phyloP scores from a whole-genome alignment of 768 basidiomycete species.

The Vishniacozyma victoriae region DNA sequence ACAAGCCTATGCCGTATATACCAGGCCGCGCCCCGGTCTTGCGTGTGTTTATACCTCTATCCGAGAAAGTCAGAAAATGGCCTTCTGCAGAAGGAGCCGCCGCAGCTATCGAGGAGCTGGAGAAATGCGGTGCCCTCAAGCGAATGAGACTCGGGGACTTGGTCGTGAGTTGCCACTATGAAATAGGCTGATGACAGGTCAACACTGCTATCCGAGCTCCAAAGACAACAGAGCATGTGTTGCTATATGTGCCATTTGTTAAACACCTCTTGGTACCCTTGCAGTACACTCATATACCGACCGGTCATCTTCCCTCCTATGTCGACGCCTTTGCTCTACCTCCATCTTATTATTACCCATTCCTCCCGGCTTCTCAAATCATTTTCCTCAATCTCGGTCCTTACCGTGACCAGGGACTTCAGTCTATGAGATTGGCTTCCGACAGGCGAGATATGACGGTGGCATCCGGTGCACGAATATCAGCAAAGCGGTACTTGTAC shows the following conservation, averaged over 20 bases:
- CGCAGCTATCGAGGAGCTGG: conserved; percentile 31
- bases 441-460: conserved; percentile 44
- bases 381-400: conserved; percentile 42
- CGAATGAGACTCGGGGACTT: conserved; percentile 38
- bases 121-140: conserved; percentile 42
- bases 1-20: conserved; percentile 37
- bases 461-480: conserved; percentile 37
- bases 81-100: conserved; percentile 42
- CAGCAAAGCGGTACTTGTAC: conserved; percentile 47
- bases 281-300: conserved; percentile 28
- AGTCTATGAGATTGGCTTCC: conserved; percentile 39
- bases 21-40: conserved; percentile 36
- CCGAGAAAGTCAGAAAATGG: conserved; percentile 33
- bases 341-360: conserved; percentile 44
- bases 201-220: conserved; percentile 41
- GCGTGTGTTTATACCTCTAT: conserved; percentile 44
- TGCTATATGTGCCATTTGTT: conserved; percentile 39
- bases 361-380: conserved; percentile 41
- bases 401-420: conserved; percentile 26
- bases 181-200: conserved; percentile 16
- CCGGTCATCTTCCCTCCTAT: conserved; percentile 40
- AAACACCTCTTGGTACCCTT: conserved; percentile 42
- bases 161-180: conserved; percentile 21
- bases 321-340: conserved; percentile 42
- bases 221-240: conserved; percentile 31